These are phyloP conservation scores for Neltuma alba DNA, from an alignment of 306 rosid genomes.

Conservation along the genomic window DNA sequence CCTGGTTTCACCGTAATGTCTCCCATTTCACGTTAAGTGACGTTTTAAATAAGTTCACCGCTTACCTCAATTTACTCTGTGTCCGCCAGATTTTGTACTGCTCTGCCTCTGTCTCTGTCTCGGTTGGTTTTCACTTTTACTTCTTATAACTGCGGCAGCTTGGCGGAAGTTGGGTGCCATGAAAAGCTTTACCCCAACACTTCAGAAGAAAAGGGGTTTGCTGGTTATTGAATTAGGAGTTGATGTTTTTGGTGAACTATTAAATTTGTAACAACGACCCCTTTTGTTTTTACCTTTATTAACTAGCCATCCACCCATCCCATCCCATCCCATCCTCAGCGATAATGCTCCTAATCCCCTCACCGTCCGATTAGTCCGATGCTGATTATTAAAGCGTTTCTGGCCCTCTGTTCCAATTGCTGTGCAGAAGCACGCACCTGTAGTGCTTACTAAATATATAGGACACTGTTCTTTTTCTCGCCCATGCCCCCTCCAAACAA, in stretches of 20 bases:
- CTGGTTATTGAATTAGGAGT: background rate
- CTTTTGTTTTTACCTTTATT: background rate
- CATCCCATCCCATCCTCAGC: background rate
- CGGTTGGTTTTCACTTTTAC: background rate
- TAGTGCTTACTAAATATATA: background rate
- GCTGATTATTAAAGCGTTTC: background rate
- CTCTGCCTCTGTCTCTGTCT: background rate
- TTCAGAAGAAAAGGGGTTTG: background rate
- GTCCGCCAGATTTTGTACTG: conserved; percentile 1
- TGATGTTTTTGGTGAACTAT: conserved; percentile 21
- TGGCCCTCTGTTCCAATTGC: background rate
- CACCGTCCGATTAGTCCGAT: background rate
- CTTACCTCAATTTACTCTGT: background rate
- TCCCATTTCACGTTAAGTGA: conserved; percentile 25
- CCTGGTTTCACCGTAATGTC: background rate
- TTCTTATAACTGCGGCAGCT: background rate
- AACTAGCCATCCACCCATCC: background rate
- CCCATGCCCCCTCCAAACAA: background rate
- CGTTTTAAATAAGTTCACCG: background rate
- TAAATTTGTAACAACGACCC: conserved; percentile 27
- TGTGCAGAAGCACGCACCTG: background rate
- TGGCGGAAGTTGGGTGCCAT: conserved; percentile 18
- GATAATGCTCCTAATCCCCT: background rate
- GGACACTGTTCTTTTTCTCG: background rate
- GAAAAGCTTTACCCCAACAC: background rate